phyloP scores from a whole-genome alignment of 2,329 filamentous ascomycete species.

The Scopulariopsis brevicaulis region DNA sequence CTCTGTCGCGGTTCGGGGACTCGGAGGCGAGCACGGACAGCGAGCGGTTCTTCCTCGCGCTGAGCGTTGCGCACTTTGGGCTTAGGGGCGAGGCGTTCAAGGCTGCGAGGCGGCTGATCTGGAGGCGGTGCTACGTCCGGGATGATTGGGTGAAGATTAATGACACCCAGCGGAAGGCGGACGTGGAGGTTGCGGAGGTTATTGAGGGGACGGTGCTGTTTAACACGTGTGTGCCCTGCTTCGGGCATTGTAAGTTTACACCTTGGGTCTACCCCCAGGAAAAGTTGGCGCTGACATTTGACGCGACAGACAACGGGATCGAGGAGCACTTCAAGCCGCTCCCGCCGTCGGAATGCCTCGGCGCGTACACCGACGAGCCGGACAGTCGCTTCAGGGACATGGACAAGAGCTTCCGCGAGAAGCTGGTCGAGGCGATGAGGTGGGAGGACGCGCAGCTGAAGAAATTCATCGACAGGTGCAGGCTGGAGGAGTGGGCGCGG shows the following conservation, averaged over 20 bases:
- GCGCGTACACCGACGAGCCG: constrained; percentile 49
- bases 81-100: constrained; percentile 44
- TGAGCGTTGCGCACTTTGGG: constrained; percentile 47
- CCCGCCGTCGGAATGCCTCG: constrained; percentile 40
- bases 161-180: constrained; percentile 63
- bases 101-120: constrained; percentile 55
- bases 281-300: background rate
- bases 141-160: constrained; percentile 80
- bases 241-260: constrained; percentile 47
- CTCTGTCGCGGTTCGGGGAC: constrained; percentile 44
- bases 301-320: constrained; percentile 8
- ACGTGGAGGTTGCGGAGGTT: constrained; percentile 51
- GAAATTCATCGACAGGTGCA: constrained; percentile 53
- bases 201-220: constrained; percentile 58
- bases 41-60: constrained; percentile 61
- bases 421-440: constrained; percentile 60
- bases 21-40: background rate
- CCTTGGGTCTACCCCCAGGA: background rate
- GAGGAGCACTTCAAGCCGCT: constrained; percentile 31
- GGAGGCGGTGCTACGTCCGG: constrained; percentile 74
- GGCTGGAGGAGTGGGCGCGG: constrained; percentile 57
- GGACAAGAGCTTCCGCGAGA: constrained; percentile 52
- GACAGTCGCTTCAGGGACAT: constrained; percentile 48
- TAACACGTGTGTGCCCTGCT: constrained; percentile 51
- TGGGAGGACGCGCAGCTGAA: constrained; percentile 58